Percentiles rank a stretch among this genome's conserved stretches.
phyloP scores from a whole-genome alignment of 352 stramenopile genomes.

The Blastocystis sp. region DNA sequence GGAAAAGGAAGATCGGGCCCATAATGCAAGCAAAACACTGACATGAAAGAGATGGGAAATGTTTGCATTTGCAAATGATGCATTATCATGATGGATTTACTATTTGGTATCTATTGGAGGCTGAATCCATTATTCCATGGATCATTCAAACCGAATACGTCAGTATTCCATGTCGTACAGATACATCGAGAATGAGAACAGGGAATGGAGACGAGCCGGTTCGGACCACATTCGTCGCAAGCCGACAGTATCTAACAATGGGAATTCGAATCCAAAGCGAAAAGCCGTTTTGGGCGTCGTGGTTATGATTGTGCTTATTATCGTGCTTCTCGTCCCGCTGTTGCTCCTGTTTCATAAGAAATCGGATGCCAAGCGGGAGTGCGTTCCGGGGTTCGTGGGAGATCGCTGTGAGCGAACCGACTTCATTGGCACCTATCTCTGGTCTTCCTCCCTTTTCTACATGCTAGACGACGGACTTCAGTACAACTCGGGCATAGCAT shows the following conservation, averaged over 20 bases:
- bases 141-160: neutral
- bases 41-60: neutral
- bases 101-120: too few relatives aligned
- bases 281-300: neutral
- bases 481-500: conserved; percentile 15
- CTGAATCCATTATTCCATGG: neutral
- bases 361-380: neutral
- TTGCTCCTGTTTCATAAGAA: neutral
- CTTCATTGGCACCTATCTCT: conserved; percentile 41
- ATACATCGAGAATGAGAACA: neutral
- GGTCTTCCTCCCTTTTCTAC: conserved; percentile 23
- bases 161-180: neutral
- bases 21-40: neutral
- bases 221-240: neutral
- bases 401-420: conserved; percentile 18
- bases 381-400: conserved; percentile 42
- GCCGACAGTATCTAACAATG: neutral
- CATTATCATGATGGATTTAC: too few relatives aligned
- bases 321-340: neutral
- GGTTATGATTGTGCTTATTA: neutral
- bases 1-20: neutral
- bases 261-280: neutral
- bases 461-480: conserved; percentile 16
- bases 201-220: neutral
- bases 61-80: too few relatives aligned